Evolutionary conservation across 306 rosid genomes (phyloP).

Genomic region (Trichosanthes truncata): DNA sequence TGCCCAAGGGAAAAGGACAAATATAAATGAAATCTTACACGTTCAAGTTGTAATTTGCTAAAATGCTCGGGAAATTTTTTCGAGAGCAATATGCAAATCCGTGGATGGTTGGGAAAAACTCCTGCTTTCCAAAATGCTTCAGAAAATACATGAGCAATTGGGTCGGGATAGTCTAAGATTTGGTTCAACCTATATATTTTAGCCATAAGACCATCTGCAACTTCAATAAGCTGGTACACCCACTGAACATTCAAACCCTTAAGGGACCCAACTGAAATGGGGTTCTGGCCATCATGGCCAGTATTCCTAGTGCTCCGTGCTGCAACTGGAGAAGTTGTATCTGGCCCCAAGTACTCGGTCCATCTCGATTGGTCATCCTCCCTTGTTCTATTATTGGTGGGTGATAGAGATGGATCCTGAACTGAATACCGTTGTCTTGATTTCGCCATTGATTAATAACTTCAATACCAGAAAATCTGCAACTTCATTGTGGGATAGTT

Average conservation of each 20-base stretch:
- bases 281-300: conserved; percentile 53
- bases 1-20: background rate
- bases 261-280: conserved; percentile 45
- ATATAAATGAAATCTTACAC: conserved; percentile 46
- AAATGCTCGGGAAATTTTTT: conserved; percentile 96
- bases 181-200: conserved; percentile 93
- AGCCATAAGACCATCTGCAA: conserved; percentile 97
- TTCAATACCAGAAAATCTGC: conserved; percentile 25
- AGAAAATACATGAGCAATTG: conserved; percentile 61
- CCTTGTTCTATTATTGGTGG: conserved; percentile 59
- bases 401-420: conserved; percentile 77
- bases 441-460: conserved; percentile 46
- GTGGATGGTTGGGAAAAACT: conserved; percentile 78
- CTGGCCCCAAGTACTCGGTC: conserved; percentile 83
- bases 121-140: conserved; percentile 94
- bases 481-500: background rate
- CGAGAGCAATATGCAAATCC: conserved; percentile 70
- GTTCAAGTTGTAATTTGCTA: conserved; percentile 93
- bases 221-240: conserved; percentile 84
- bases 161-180: conserved; percentile 93
- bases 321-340: conserved; percentile 49
- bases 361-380: conserved; percentile 93
- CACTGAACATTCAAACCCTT: conserved; percentile 83
- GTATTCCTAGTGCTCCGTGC: conserved; percentile 53
- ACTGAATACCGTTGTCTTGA: conserved; percentile 45